phyloP scores from a whole-genome alignment of 805 yeast genomes.

The Wickerhamiella musiphila region DNA sequence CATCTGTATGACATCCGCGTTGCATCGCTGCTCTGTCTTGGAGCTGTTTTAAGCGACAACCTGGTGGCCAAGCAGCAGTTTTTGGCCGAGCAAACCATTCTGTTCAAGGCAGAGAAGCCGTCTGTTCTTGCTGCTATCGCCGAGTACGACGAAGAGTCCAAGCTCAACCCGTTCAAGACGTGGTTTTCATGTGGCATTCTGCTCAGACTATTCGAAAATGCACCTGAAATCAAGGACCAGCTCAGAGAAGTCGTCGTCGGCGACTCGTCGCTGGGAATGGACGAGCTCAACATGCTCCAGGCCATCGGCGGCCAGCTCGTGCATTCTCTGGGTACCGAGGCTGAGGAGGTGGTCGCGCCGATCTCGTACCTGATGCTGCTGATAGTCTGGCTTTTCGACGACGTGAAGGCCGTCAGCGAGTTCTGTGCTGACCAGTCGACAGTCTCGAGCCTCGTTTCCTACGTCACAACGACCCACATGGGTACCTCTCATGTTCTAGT shows the following conservation, averaged over 20 bases:
- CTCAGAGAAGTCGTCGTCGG: constrained; percentile 36
- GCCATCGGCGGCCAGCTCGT: constrained; percentile 61
- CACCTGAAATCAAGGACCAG: constrained; percentile 15
- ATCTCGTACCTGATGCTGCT: constrained; percentile 64
- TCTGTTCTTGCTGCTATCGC: constrained; percentile 56
- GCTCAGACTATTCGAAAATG: constrained; percentile 36
- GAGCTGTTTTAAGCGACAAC: constrained; percentile 52
- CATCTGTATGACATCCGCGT: constrained; percentile 70
- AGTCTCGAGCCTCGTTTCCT: constrained; percentile 52
- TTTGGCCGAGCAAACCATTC: constrained; percentile 43
- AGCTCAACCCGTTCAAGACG: constrained; percentile 67
- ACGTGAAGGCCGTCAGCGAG: constrained; percentile 54
- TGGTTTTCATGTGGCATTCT: constrained; percentile 70
- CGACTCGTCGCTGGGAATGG: constrained; percentile 35
- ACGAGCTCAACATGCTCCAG: constrained; percentile 49
- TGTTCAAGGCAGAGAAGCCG: constrained; percentile 8
- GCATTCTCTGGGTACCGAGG: constrained; percentile 35
- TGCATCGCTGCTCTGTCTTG: constrained; percentile 49
- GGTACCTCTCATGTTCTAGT: constrained; percentile 36
- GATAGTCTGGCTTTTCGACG: constrained; percentile 62
- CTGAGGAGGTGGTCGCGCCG: constrained; percentile 60
- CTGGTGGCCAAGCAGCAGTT: constrained; percentile 43
- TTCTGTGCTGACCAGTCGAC: constrained; percentile 51
- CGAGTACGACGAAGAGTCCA: constrained; percentile 55
- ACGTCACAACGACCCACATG: constrained; percentile 30